These are phyloP conservation scores for Boletus sp. DNA, from an alignment of 768 basidiomycete species.

Conservation along the genomic window DNA sequence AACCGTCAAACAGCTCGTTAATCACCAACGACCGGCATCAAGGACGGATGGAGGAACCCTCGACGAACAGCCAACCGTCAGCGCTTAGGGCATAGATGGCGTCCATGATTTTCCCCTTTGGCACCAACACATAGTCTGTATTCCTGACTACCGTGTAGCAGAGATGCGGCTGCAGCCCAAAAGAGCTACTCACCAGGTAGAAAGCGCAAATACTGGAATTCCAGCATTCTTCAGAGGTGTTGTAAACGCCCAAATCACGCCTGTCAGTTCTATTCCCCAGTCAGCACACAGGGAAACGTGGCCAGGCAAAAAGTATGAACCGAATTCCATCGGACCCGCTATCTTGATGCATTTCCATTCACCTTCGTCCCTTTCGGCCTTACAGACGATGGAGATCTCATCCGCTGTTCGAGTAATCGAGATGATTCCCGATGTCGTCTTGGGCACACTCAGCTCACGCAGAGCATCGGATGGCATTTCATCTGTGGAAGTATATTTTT, in stretches of 20 bases:
- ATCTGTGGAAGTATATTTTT: constrained; percentile 37
- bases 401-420: constrained; percentile 60
- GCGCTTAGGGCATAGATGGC: constrained; percentile 43
- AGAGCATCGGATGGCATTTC: constrained; percentile 31
- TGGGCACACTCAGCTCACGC: constrained; percentile 29
- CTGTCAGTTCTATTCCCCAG: constrained; percentile 46
- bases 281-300: background rate
- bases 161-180: background rate
- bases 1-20: too few species aligned
- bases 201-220: constrained; percentile 58
- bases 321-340: constrained; percentile 65
- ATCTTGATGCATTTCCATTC: constrained; percentile 63
- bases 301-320: constrained; percentile 30
- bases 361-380: constrained; percentile 39
- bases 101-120: constrained; percentile 39
- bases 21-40: background rate
- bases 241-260: constrained; percentile 53
- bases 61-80: constrained; percentile 49
- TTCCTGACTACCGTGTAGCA: constrained; percentile 42
- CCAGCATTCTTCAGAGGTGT: constrained; percentile 50
- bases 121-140: constrained; percentile 64
- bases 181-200: constrained; percentile 52
- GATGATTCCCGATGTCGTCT: constrained; percentile 38
- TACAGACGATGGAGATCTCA: constrained; percentile 60
- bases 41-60: constrained; percentile 4